Percentiles rank a stretch among this genome's conserved stretches.
phyloP scores from a whole-genome alignment of 306 rosid genomes.

The Medicago lupulina region DNA sequence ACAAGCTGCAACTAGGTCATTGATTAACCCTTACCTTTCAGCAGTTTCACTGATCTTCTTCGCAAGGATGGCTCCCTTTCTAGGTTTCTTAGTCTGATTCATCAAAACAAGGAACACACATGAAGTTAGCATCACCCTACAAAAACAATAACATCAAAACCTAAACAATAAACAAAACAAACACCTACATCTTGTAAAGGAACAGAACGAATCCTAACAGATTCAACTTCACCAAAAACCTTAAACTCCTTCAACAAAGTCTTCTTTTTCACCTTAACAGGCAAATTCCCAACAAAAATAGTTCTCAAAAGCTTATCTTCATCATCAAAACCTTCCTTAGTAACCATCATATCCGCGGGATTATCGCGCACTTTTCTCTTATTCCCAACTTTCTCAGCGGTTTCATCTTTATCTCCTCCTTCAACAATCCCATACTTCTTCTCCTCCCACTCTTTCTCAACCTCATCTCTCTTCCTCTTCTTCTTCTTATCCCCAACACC shows the following conservation, averaged over 20 bases:
- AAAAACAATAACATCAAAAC: neutral
- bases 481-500: constrained; percentile 42
- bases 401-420: constrained; percentile 39
- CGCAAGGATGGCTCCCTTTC: constrained; percentile 81
- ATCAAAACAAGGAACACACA: constrained; percentile 27
- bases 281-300: constrained; percentile 91
- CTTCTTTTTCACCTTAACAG: constrained; percentile 79
- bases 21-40: constrained; percentile 66
- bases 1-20: neutral
- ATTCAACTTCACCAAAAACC: constrained; percentile 89
- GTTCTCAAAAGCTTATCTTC: constrained; percentile 90
- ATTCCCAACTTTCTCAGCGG: constrained; percentile 57
- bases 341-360: constrained; percentile 72
- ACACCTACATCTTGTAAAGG: constrained; percentile 82
- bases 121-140: neutral
- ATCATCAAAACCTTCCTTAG: constrained; percentile 86
- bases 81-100: constrained; percentile 79
- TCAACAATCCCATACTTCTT: constrained; percentile 65
- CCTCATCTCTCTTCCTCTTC: constrained; percentile 88
- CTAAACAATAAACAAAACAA: neutral
- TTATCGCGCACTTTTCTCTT: constrained; percentile 81
- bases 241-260: constrained; percentile 70
- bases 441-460: constrained; percentile 84
- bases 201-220: constrained; percentile 95
- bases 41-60: constrained; percentile 73